Evolutionary conservation across 345 rosid genomes (phyloP), one percentile per base, ranked within the genome.

Genomic region (Lepidium aucheri): DNA sequence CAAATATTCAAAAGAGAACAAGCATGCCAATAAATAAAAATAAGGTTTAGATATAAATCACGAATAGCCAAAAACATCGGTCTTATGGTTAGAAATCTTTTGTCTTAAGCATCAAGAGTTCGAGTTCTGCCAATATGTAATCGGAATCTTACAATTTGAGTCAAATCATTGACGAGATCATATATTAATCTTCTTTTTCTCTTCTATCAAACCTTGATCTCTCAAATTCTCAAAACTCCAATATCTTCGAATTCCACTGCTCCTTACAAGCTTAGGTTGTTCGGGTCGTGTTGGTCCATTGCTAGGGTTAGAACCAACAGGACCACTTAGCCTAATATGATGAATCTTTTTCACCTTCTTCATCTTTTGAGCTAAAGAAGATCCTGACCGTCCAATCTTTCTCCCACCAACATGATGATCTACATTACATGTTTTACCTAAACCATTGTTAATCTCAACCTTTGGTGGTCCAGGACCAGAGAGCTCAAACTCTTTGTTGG

Each of bases 141-240:
- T 20, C 22, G 22, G 22, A 20, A 20, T 20, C 22, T 20, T 20
- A 20, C 2, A 20, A 20, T 20, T 20, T 20, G 1, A 3, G 3
- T 20, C 22, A 20, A 20, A 20, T 1, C 3, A 20, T 1, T 28
- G 32, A 28, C 6, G 32, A 28, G 7, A 54, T 55, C 4, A 55
- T 47, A 42, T 71, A 15, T 26, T 39, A 46, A 55, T 47, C 14
- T 46, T 63, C 2, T 6, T 30, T 32, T 63, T 63, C 13, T 62
- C 59, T 65, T 72, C 66, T 64, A 57, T 57, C 13, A 72, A 47
- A 4, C 76, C 66, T 33, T 72, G 66, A 58, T 72, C 71, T 65
- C 71, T 73, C 68, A 66, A 53, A 60, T 73, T 60, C 83, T 93
- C 91, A 63, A 93, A 87, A 82, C 97, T 93, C 98, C 94, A 93